These are phyloP conservation scores for Penicillium hesseltinei DNA, from an alignment of 2,329 filamentous ascomycete species.

Conservation along the genomic window DNA sequence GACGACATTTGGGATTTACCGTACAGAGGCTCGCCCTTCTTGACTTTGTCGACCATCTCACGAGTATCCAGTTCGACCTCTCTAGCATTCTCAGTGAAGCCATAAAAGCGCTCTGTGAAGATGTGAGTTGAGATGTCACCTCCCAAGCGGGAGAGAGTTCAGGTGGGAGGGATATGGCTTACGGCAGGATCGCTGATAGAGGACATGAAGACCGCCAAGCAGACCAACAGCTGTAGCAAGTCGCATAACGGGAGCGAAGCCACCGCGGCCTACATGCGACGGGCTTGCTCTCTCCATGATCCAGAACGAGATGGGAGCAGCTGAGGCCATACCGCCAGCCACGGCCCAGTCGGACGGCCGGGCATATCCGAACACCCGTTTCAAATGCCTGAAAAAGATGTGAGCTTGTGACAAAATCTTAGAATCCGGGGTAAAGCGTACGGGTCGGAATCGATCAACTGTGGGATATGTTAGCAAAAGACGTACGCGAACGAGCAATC, in stretches of 20 bases:
- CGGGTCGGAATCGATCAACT: constrained; percentile 99
- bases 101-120: constrained; percentile 83
- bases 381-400: constrained; percentile 69
- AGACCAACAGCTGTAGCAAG: constrained; percentile 70
- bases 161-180: constrained; percentile 47
- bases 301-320: constrained; percentile 71
- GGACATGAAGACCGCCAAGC: constrained; percentile 75
- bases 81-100: constrained; percentile 84
- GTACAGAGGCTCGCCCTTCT: constrained; percentile 85
- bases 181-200: constrained; percentile 83
- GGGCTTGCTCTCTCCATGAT: constrained; percentile 82
- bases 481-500: neutral
- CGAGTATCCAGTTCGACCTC: constrained; percentile 96
- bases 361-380: constrained; percentile 83
- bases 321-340: constrained; percentile 66
- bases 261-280: constrained; percentile 77
- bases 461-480: constrained; percentile 30
- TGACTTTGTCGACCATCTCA: constrained; percentile 97
- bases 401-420: constrained; percentile 27
- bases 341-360: constrained; percentile 77
- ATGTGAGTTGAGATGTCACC: constrained; percentile 10
- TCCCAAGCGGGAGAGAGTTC: neutral
- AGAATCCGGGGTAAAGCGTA: constrained; percentile 53
- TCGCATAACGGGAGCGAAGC: constrained; percentile 80
- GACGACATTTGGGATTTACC: constrained; percentile 74